phyloP scores from a whole-genome alignment of 108 stramenopile genomes.

The Nitzschia inconspicua region DNA sequence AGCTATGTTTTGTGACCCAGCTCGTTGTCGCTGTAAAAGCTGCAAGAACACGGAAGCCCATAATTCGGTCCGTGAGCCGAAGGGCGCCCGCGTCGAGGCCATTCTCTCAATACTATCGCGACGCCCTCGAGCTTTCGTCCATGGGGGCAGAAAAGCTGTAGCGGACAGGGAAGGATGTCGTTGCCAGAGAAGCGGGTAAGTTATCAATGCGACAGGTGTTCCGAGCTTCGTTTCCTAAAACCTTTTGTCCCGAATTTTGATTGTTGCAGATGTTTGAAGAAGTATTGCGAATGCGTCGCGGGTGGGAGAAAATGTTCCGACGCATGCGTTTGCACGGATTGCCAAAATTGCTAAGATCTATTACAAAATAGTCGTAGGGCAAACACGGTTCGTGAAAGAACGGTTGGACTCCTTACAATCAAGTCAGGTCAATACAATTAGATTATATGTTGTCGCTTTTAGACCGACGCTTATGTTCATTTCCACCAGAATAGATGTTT shows the following conservation, averaged over 20 bases:
- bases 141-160: slow-evolving; percentile 31
- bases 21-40: slow-evolving; percentile 41
- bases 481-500: too few relatives aligned
- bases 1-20: slow-evolving; percentile 41
- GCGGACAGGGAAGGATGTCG: slow-evolving; percentile 39
- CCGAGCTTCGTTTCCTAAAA: background rate
- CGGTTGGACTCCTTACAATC: too few relatives aligned
- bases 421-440: too few relatives aligned
- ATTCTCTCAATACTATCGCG: slow-evolving; percentile 39
- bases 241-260: background rate
- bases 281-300: slow-evolving; percentile 62
- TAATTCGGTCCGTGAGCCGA: slow-evolving; percentile 19
- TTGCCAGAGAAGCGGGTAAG: slow-evolving; percentile 62
- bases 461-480: too few relatives aligned
- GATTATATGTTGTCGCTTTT: too few relatives aligned
- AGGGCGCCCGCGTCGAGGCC: slow-evolving; percentile 42
- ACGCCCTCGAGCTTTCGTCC: slow-evolving; percentile 59
- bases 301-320: slow-evolving; percentile 31
- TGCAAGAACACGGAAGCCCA: slow-evolving; percentile 46
- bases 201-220: background rate
- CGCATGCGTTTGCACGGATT: slow-evolving; percentile 38
- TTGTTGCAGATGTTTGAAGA: slow-evolving; percentile 53
- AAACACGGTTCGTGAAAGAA: too few relatives aligned
- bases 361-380: too few relatives aligned
- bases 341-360: too few relatives aligned